These are phyloP conservation scores for Zygosaccharomyces gambellarensis DNA, from an alignment of 805 yeast species.

Conservation along the genomic window DNA sequence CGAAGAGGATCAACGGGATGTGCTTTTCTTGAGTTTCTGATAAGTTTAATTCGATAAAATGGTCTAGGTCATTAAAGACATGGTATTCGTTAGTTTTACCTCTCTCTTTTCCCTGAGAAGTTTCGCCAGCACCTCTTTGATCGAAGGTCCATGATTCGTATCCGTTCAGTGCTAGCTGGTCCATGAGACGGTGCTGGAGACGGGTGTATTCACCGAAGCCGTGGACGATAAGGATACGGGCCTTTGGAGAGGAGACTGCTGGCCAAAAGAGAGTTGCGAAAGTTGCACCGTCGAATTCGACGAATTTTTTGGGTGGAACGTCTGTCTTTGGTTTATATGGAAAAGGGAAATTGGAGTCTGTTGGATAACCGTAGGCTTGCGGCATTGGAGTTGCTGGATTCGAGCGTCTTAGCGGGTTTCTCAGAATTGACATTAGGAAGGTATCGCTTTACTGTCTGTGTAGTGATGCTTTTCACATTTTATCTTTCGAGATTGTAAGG, in stretches of 20 bases:
- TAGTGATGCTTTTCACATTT: too few species aligned
- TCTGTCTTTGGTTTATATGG: conserved; percentile 24
- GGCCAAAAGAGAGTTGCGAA: conserved; percentile 33
- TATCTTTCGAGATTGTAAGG: too few species aligned
- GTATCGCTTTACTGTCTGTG: too few species aligned
- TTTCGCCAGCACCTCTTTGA: conserved; percentile 72
- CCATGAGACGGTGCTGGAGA: conserved; percentile 49
- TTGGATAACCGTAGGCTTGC: background rate
- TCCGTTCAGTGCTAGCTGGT: conserved; percentile 47
- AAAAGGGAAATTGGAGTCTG: conserved; percentile 10
- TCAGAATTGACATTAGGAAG: background rate
- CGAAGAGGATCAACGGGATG: conserved; percentile 45
- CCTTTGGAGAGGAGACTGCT: conserved; percentile 34
- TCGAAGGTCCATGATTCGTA: conserved; percentile 65
- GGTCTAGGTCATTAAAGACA: conserved; percentile 56
- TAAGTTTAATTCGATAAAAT: conserved; percentile 35
- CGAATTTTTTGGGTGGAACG: conserved; percentile 22
- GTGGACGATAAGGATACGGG: conserved; percentile 53
- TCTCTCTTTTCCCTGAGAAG: conserved; percentile 47
- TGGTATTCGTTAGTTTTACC: conserved; percentile 57
- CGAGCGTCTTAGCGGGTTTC: background rate
- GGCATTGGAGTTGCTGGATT: background rate
- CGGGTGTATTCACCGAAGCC: conserved; percentile 63
- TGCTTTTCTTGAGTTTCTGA: conserved; percentile 20
- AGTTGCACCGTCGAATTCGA: conserved; percentile 27